phyloP scores from a whole-genome alignment of 495 filamentous ascomycete genomes.

The Gamarada debralockiae region DNA sequence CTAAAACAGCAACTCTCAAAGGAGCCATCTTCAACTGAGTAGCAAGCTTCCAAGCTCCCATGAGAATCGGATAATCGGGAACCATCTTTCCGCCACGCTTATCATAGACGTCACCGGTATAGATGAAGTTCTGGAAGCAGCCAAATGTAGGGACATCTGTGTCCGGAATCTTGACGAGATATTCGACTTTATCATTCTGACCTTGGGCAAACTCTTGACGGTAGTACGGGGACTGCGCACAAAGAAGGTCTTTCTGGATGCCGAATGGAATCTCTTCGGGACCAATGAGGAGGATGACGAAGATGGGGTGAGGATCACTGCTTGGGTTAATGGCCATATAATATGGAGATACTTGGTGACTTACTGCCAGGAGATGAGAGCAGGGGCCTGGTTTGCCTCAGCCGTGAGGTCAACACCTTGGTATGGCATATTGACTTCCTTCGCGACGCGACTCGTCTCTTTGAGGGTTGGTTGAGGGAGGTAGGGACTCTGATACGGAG shows the following conservation, averaged over 20 bases:
- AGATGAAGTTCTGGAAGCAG: conserved; percentile 48
- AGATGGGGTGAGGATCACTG: conserved; percentile 48
- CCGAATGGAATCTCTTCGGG: conserved; percentile 44
- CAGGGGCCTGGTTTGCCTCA: conserved; percentile 14
- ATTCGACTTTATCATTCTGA: conserved; percentile 34
- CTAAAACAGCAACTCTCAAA: conserved; percentile 45
- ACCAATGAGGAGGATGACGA: conserved; percentile 48
- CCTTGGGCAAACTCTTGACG: conserved; percentile 35
- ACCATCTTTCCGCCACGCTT: conserved; percentile 26
- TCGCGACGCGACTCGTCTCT: background rate
- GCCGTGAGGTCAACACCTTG: conserved; percentile 22
- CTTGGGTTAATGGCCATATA: background rate
- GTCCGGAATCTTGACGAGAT: conserved; percentile 42
- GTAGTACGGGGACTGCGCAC: conserved; percentile 44
- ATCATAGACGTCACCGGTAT: conserved; percentile 41
- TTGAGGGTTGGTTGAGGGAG: no score
- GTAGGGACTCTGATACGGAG: no score
- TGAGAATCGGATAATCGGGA: conserved; percentile 44
- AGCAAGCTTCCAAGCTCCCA: conserved; percentile 49
- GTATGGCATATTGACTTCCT: conserved; percentile 7
- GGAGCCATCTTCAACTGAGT: conserved; percentile 46
- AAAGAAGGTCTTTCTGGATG: conserved; percentile 52
- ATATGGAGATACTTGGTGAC: background rate
- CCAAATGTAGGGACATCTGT: conserved; percentile 42
- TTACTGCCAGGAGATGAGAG: conserved; percentile 24